Percentiles rank a stretch among this genome's conserved stretches.
These are phyloP conservation scores for Rhodotorula paludigena DNA, from an alignment of 768 basidiomycete species.

Conservation along the genomic window DNA sequence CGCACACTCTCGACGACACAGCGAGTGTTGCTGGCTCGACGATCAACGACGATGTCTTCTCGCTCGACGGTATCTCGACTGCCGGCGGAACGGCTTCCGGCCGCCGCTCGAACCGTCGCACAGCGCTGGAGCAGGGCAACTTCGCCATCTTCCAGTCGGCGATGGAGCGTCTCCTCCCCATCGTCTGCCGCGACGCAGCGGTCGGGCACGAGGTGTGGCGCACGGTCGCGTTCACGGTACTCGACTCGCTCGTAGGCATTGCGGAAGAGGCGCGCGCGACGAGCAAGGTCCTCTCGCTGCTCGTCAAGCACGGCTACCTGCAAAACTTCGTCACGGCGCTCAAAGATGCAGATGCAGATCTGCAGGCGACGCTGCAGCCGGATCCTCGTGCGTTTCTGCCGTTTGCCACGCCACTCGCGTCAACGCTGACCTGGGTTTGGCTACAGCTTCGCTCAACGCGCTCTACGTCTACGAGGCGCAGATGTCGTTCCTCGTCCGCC, in stretches of 20 bases:
- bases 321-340: conserved; percentile 74
- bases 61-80: conserved; percentile 41
- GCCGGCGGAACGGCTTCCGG: conserved; percentile 47
- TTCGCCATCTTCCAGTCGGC: conserved; percentile 62
- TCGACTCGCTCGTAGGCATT: conserved; percentile 75
- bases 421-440: neutral
- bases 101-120: conserved; percentile 15
- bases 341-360: conserved; percentile 70
- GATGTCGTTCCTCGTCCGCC: conserved; percentile 78
- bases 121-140: conserved; percentile 60
- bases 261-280: conserved; percentile 45
- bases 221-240: conserved; percentile 83
- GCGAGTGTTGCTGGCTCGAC: conserved; percentile 21
- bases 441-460: conserved; percentile 75
- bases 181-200: conserved; percentile 81
- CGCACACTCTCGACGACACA: conserved; percentile 28
- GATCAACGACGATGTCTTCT: conserved; percentile 33
- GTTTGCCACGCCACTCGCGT: neutral
- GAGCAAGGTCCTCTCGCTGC: conserved; percentile 64
- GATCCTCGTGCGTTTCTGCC: conserved; percentile 67
- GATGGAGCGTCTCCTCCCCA: conserved; percentile 66
- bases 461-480: conserved; percentile 93
- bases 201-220: conserved; percentile 97
- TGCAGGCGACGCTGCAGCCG: conserved; percentile 73
- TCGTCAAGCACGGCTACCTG: conserved; percentile 71